These are phyloP conservation scores for Lasiodiplodia hormozganensis DNA, from an alignment of 2,329 filamentous ascomycete species.

Conservation along the genomic window DNA sequence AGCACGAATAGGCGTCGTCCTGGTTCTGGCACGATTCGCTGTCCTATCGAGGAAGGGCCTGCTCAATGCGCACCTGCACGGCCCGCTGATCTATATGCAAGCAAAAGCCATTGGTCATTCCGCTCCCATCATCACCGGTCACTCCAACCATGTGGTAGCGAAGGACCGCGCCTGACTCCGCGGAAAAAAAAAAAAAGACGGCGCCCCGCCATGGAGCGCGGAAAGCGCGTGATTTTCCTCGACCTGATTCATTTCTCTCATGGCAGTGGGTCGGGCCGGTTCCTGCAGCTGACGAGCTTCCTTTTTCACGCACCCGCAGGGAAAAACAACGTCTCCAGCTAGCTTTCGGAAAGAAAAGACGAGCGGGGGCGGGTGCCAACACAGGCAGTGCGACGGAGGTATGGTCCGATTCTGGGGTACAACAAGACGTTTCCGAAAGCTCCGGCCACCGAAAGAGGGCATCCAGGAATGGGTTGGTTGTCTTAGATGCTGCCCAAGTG, in stretches of 20 bases:
- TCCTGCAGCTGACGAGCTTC: background rate
- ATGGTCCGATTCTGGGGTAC: background rate
- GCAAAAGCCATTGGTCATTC: background rate
- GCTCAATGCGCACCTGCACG: background rate
- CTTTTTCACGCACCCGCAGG: background rate
- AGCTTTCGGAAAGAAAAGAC: background rate
- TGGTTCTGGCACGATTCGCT: too few relatives aligned
- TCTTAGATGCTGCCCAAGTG: background rate
- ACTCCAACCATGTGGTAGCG: background rate
- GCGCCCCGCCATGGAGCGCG: background rate
- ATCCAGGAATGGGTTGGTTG: background rate
- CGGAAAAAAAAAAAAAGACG: background rate
- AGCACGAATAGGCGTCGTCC: too few relatives aligned
- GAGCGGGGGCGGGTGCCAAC: background rate
- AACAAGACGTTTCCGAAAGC: background rate
- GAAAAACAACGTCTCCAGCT: background rate
- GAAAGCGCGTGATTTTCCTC: constrained; percentile 1
- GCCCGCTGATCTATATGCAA: background rate
- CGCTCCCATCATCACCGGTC: background rate
- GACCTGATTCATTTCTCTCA: background rate
- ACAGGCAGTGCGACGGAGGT: background rate
- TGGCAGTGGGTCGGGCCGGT: background rate
- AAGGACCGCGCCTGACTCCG: background rate
- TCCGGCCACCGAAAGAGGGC: background rate
- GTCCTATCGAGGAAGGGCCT: background rate